These are phyloP conservation scores for Oryza officinalis DNA, from an alignment of 176 grass and related monocot species.

Conservation along the genomic window DNA sequence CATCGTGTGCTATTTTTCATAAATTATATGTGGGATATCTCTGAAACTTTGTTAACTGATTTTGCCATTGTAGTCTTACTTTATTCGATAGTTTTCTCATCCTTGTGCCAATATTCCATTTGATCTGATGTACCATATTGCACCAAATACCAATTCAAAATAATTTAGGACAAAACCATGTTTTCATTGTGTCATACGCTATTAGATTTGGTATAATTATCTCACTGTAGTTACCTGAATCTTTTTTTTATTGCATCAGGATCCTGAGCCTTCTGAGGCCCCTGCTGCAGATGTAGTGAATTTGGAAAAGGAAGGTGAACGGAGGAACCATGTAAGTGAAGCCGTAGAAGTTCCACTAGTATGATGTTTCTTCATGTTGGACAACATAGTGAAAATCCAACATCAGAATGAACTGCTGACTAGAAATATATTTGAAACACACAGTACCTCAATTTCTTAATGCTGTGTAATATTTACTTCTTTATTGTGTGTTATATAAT, in stretches of 20 bases:
- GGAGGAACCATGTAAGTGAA: constrained; percentile 30
- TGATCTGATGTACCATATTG: constrained; percentile 8
- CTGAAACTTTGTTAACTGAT: neutral
- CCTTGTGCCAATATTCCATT: constrained; percentile 12
- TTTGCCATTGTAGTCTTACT: neutral
- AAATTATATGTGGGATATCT: neutral
- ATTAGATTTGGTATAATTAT: neutral
- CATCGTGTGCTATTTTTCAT: neutral
- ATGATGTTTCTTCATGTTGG: constrained; percentile 34
- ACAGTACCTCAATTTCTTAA: neutral
- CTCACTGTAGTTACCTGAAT: constrained; percentile 19
- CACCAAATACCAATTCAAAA: neutral
- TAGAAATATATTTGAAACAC: constrained; percentile 27
- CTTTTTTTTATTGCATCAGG: constrained; percentile 28
- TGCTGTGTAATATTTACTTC: neutral
- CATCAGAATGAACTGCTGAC: constrained; percentile 20
- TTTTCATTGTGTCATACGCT: constrained; percentile 27
- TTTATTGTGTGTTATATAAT: constrained; percentile 1
- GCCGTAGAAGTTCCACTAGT: constrained; percentile 33
- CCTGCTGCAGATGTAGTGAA: constrained; percentile 23
- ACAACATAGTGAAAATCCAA: neutral
- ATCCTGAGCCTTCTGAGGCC: constrained; percentile 13
- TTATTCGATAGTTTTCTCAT: neutral
- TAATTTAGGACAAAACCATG: neutral
- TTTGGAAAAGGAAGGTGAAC: constrained; percentile 45